A percentile compares a stretch with the other conserved stretches of the same genome.
Conservation (phyloP, 2,329 filamentous ascomycete genomes). For the Penicillium expansum region DNA sequence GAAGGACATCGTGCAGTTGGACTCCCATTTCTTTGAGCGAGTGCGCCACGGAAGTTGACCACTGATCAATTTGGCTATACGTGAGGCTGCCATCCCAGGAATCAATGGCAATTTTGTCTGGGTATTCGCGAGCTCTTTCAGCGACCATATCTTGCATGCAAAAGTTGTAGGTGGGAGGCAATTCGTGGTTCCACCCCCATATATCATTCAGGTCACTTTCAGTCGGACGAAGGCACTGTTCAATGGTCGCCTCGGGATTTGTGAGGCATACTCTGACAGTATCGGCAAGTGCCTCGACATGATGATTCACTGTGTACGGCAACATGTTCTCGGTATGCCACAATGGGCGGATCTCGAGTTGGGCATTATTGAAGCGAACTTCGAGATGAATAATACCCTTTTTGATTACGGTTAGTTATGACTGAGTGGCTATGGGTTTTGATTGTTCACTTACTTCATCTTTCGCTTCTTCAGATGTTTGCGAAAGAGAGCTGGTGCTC, state of each 20-base stretch:
- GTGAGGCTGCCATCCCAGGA: slow-evolving; percentile 36
- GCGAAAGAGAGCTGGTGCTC: slow-evolving; percentile 24
- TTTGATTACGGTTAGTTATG: slow-evolving; percentile 11
- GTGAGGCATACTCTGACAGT: slow-evolving; percentile 38
- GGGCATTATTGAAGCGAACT: slow-evolving; percentile 25
- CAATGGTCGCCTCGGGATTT: slow-evolving; percentile 29
- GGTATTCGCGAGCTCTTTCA: slow-evolving; percentile 22
- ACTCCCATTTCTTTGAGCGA: slow-evolving; percentile 30
- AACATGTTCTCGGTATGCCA: slow-evolving; percentile 45
- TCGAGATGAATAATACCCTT: slow-evolving; percentile 37
- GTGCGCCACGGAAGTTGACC: slow-evolving; percentile 33
- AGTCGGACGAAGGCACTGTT: slow-evolving; percentile 34
- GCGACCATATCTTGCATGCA: slow-evolving; percentile 51
- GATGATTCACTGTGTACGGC: slow-evolving; percentile 43
- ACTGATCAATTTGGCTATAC: slow-evolving; percentile 33
- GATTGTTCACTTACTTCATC: slow-evolving; percentile 21
- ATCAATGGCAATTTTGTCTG: slow-evolving; percentile 29
- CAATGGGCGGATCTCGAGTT: slow-evolving; percentile 40
- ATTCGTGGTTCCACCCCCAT: slow-evolving; percentile 49
- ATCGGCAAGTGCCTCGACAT: slow-evolving; percentile 46
- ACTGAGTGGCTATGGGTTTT: neutral
- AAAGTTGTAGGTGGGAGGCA: slow-evolving; percentile 44
- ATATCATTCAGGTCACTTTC: slow-evolving; percentile 44
- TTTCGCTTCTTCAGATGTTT: slow-evolving; percentile 15
- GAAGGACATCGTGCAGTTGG: slow-evolving; percentile 26